Percentiles rank a stretch among this genome's conserved stretches.
These are phyloP conservation scores for Plasmodium gaboni DNA, from an alignment of 169 alveolate species.

Conservation along the genomic window DNA sequence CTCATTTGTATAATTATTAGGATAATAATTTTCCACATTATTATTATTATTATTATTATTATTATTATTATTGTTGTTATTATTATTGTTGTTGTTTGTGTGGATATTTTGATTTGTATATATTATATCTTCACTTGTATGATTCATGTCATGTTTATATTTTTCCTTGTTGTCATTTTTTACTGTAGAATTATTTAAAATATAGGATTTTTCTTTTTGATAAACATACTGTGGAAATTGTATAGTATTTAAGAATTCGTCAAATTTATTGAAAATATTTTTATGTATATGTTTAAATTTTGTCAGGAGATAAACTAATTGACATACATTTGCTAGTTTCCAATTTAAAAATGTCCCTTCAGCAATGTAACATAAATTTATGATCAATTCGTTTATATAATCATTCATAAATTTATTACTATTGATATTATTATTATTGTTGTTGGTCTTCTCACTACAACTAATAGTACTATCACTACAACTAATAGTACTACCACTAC, in stretches of 20 bases:
- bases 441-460: too few relatives aligned
- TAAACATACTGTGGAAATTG: constrained; percentile 36
- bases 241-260: constrained; percentile 10
- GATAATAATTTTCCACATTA: neutral
- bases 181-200: neutral
- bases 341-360: constrained; percentile 22
- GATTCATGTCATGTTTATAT: neutral
- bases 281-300: constrained; percentile 56
- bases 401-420: neutral
- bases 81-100: neutral
- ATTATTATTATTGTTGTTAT: neutral
- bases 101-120: too few relatives aligned
- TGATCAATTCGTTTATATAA: constrained; percentile 12
- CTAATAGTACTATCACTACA: too few relatives aligned
- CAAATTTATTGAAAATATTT: constrained; percentile 46
- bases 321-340: constrained; percentile 62
- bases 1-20: neutral
- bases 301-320: constrained; percentile 30
- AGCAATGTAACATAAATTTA: constrained; percentile 31
- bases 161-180: neutral
- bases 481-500: neutral
- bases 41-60: neutral
- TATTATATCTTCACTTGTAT: neutral
- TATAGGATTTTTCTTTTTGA: constrained; percentile 7
- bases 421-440: too few relatives aligned